Conservation (phyloP, 176 grass and related monocot genomes). For the Poa pratensis region DNA sequence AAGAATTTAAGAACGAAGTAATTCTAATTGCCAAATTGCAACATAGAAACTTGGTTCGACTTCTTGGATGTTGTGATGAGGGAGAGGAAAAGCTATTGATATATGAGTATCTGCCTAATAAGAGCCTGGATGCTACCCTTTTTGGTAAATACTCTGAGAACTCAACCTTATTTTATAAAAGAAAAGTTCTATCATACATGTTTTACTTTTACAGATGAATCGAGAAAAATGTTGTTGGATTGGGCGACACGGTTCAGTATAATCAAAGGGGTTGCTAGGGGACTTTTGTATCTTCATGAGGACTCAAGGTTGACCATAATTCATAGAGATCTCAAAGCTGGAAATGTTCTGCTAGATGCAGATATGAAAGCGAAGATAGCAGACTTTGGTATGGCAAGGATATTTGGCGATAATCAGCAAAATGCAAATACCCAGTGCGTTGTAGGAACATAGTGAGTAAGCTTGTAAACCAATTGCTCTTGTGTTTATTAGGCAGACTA, state of each 20-base stretch:
- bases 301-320: conserved; percentile 60
- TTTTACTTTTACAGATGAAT: neutral
- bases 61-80: conserved; percentile 45
- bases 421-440: conserved; percentile 43
- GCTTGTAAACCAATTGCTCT: neutral
- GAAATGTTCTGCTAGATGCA: conserved; percentile 55
- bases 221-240: conserved; percentile 30
- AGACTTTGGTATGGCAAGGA: conserved; percentile 68
- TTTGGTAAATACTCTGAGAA: conserved; percentile 31
- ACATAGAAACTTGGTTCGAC: conserved; percentile 50
- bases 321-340: conserved; percentile 55
- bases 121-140: conserved; percentile 35
- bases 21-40: conserved; percentile 48
- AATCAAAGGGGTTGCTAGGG: conserved; percentile 50
- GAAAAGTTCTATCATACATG: neutral
- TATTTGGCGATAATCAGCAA: conserved; percentile 49
- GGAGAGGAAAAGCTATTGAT: conserved; percentile 52
- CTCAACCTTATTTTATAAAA: neutral
- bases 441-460: conserved; percentile 60
- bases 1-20: conserved; percentile 43
- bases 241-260: conserved; percentile 53
- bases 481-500: too few relatives aligned
- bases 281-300: conserved; percentile 62
- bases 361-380: conserved; percentile 58
- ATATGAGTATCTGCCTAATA: conserved; percentile 45